Evolutionary conservation across 2,329 filamentous ascomycete genomes (phyloP), one percentile per base, ranked within the genome.

Genomic region (Neofusicoccum parvum): DNA sequence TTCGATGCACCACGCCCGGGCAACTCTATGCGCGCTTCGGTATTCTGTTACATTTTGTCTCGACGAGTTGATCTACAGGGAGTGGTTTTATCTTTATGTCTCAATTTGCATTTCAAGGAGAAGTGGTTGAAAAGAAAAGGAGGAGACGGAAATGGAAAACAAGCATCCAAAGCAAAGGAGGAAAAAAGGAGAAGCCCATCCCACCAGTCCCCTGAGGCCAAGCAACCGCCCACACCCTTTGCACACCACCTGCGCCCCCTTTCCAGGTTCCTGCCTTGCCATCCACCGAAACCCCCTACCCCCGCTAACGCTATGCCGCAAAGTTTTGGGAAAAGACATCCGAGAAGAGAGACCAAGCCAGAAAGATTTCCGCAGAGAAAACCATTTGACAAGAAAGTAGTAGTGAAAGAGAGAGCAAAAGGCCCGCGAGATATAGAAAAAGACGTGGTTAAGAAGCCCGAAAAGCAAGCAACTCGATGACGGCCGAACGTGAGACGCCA

Each of bases 291-390:
- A 59, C 50, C 48, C 62, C 62, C 62, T 46, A 50, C 64, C 53
- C 53, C 64, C 64, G 64, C 64, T 65, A 65, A 65, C 64, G 64
- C 64, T 65, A 65, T 65, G 64, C 56, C 49, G 64, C 56, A 49
- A 60, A 54, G 58, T 62, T 62, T 62, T 62, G 56, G 58, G 58
- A 66, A 66, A 54, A 48, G 64, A 66, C 64, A 66, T 66, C 58
- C 58, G 49, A 62, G 64, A 66, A 66, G 49, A 54, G 45, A 62
- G 58, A 62, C 49, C 56, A 62, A 66, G 58, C 53, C 48, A 62
- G 64, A 46, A 45, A 66, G 64, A 66, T 48, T 53, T 66, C 58
- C 50, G 64, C 4, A 46, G 46, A 46, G 48, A 65, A 65, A 65
- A 45, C 64, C 56, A 59, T 45, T 65, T 36, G 64, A 65, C 64